Base-by-base conservation (phyloP, 257 asterid species). In the Coffea canephora region DNA sequence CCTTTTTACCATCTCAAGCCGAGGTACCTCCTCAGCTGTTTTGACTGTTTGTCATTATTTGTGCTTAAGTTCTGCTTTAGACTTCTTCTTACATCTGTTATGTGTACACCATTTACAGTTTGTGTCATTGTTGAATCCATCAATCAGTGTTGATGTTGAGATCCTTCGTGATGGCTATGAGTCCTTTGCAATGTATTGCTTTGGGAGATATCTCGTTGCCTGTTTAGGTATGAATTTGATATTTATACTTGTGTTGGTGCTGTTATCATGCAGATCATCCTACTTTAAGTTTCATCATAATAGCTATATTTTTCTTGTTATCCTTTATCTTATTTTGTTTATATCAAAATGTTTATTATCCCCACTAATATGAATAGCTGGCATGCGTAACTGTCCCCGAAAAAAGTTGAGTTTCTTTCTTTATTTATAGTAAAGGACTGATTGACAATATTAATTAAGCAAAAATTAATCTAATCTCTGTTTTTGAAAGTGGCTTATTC, bases 101-200 rank as follows among this genome's bases (percentile, higher is more conserved):
- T 69, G 62, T 76, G 55, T 86, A 90, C 43, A 39, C 43, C 43
- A 2, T 39, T 39, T 39, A 39, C 99, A 96, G 99, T 94, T 94
- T 85, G 79, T 90, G 34, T 94, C 99, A 2, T 84, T 96, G 90
- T 84, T 92, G 74, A 89, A 94, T 83, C 99, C 99, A 57, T 83
- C 91, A 48, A 92, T 94, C 48, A 94, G 96, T 75, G 98, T 96
- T 79, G 86, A 92, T 72, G 87, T 96, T 3, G 98, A 87, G 87
- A 96, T 96, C 86, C 92, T 91, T 67, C 99, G 98, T 78, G 99
- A 96, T 83, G 91, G 99, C 87, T 94, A 96, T 84, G 99, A 96
- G 84, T 91, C 99, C 76, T 91, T 96, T 87, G 99, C 99, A 78
- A 96, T 96, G 99, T 96, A 96, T 79, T 96, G 98, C 94, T 96